These are phyloP conservation scores for Alnus glutinosa DNA, from an alignment of 306 rosid genomes.

Conservation along the genomic window DNA sequence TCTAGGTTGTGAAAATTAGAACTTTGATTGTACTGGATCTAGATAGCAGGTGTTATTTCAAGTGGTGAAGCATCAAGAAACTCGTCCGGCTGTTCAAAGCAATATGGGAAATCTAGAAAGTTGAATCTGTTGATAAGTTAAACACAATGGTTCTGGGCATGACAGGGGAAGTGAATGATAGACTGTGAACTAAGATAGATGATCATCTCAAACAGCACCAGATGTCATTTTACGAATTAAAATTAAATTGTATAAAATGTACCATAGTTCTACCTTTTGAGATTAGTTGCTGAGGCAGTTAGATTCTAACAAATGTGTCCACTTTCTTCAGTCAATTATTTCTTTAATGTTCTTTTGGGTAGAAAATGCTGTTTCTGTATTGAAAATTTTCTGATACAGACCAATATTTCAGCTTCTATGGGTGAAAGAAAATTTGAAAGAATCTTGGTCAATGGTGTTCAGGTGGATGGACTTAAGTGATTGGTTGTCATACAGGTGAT, in stretches of 20 bases:
- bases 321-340: slow-evolving; percentile 13
- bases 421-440: slow-evolving; percentile 95
- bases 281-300: slow-evolving; percentile 11
- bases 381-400: slow-evolving; percentile 25
- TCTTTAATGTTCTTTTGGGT: slow-evolving; percentile 5
- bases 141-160: background rate
- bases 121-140: slow-evolving; percentile 7
- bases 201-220: background rate
- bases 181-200: background rate
- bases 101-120: background rate
- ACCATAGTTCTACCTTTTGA: background rate
- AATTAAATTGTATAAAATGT: background rate
- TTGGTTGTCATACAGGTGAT: slow-evolving; percentile 95
- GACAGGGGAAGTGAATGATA: background rate
- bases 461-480: slow-evolving; percentile 99
- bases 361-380: slow-evolving; percentile 16
- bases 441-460: slow-evolving; percentile 90
- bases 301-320: slow-evolving; percentile 1
- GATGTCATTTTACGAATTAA: background rate
- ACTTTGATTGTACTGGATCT: background rate
- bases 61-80: background rate
- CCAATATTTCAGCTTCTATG: slow-evolving; percentile 80
- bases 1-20: background rate
- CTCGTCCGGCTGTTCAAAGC: background rate
- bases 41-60: background rate